Evolutionary conservation across 345 rosid species (phyloP).

Genomic region (sweet orange (Citrus sinensis)): DNA sequence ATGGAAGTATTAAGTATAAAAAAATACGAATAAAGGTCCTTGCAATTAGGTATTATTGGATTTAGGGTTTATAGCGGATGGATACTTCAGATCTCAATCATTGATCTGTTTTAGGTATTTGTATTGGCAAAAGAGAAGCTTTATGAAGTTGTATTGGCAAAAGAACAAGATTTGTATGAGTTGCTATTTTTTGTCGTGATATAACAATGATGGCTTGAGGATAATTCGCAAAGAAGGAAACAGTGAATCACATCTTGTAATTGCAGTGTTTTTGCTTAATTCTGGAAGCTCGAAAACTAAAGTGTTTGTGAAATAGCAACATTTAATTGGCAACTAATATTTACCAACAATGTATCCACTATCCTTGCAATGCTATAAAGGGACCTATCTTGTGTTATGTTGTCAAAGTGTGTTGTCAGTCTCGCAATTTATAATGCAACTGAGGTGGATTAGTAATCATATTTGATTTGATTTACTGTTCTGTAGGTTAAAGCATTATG

Average conservation of each 20-base stretch:
- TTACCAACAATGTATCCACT: background rate
- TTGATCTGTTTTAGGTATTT: background rate
- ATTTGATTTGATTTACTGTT: conserved; percentile 5
- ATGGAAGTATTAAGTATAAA: background rate
- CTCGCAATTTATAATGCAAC: background rate
- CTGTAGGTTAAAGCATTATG: conserved; percentile 79
- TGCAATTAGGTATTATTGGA: background rate
- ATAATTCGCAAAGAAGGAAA: background rate
- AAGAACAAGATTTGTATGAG: background rate
- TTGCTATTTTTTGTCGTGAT: background rate
- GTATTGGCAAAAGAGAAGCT: background rate
- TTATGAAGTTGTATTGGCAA: background rate
- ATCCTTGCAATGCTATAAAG: background rate
- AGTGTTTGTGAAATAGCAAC: no score
- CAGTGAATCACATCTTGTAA: background rate
- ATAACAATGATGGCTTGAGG: background rate
- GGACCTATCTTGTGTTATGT: background rate
- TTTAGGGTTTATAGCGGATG: background rate
- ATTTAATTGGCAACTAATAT: background rate
- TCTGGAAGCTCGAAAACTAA: no score
- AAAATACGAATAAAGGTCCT: background rate
- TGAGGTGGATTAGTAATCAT: background rate
- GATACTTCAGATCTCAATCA: background rate
- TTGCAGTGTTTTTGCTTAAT: background rate
- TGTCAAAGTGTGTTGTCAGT: background rate